Percentiles rank a stretch among this genome's conserved stretches.
Conservation (phyloP, 2,329 filamentous ascomycete species). For the Aureobasidium musti region DNA sequence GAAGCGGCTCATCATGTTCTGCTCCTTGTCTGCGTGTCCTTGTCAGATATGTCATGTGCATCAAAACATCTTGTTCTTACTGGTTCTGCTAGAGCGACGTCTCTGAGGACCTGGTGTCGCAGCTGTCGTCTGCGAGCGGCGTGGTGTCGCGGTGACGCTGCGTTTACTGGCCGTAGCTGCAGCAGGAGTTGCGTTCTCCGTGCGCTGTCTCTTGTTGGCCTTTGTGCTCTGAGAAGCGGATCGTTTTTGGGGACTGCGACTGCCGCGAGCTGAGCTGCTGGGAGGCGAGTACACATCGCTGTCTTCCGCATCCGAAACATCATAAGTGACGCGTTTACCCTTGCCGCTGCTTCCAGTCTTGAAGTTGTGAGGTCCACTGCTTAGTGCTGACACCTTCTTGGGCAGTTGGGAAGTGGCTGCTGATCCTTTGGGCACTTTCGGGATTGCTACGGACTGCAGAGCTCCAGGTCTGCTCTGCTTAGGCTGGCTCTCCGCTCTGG, state of each 20-base stretch:
- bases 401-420: neutral
- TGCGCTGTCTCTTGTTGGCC: slow-evolving; percentile 13
- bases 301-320: neutral
- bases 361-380: slow-evolving; percentile 26
- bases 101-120: slow-evolving; percentile 1
- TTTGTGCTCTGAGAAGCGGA: neutral
- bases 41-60: slow-evolving; percentile 4
- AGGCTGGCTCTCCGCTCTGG: neutral
- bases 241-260: slow-evolving; percentile 7
- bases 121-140: neutral
- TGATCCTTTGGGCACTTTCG: neutral
- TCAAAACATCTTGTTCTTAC: neutral
- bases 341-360: slow-evolving; percentile 2
- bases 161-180: neutral
- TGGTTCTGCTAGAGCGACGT: slow-evolving; percentile 14
- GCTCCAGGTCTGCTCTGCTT: slow-evolving; percentile 17
- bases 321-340: neutral
- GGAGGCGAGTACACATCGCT: neutral
- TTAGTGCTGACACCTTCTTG: slow-evolving; percentile 24
- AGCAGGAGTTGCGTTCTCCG: neutral
- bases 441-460: neutral
- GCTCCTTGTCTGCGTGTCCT: slow-evolving; percentile 10
- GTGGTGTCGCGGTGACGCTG: neutral
- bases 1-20: slow-evolving; percentile 24
- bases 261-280: neutral